Base-by-base conservation (phyloP, 331 rosid genomes). In the Pyracantha coccinea region DNA sequence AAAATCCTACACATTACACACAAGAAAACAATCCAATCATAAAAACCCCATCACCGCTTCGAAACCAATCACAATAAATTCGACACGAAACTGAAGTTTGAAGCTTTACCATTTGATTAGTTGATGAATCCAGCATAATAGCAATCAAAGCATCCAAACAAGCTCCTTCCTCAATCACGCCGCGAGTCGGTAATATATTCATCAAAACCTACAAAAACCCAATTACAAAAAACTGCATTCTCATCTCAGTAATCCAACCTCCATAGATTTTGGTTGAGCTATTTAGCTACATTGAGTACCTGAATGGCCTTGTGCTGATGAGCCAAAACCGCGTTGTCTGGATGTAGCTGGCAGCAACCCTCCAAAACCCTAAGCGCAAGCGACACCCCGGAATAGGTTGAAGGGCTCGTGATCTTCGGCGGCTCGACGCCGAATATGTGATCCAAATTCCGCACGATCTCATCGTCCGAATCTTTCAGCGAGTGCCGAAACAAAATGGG, bases 131-230 rank as follows among this genome's bases (percentile, higher is more conserved):
- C 89, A 94, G 83, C 99, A 94, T 91, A 73, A 88, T 82, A 7
- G 96, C 85, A 78, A 92, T 80, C 74, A 94, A 83, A 71, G 97
- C 96, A 79, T 94, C 97, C 66, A 94, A 86, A 79, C 97, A 94
- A 59, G 94, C 95, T 28, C 93, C 87, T 86, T 90, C 93, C 83
- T 90, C 97, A 57, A 78, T 89, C 63, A 87, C 92, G 68, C 97
- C 96, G 8, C 93, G 85, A 58, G 89, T 83, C n/a, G 96, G 89
- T 67, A 94, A 75, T 77, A 90, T 86, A 77, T 86, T 88, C 95
- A 91, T 86, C 87, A 94, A 83, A 70, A 94, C 88, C 98, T 93
- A 85, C 74, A 85, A 1, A 70, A 68, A 24, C 58, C 41, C 66
- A 33, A 20, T 9, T 15, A 47, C 2, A 78, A 67, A 20, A 24